Percentiles rank a stretch among this genome's conserved stretches.
These are phyloP conservation scores for Diplotaxis tenuifolia DNA, from an alignment of 345 rosid genomes.

Conservation along the genomic window DNA sequence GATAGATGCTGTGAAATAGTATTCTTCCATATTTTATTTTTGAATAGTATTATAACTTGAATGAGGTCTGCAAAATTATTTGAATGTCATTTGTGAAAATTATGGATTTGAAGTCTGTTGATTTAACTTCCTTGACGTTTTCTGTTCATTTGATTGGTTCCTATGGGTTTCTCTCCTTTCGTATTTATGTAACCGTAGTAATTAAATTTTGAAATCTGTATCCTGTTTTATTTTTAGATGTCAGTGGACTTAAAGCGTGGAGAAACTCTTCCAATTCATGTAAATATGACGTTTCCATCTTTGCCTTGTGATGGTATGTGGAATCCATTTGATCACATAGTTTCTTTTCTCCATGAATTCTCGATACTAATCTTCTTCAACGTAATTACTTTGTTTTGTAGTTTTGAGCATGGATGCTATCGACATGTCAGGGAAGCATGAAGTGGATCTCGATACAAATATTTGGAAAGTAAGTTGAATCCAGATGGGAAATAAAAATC, in stretches of 20 bases:
- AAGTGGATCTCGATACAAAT: slow-evolving; percentile 97
- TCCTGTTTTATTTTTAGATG: slow-evolving; percentile 60
- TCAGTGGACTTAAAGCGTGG: slow-evolving; percentile 97
- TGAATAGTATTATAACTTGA: not conserved
- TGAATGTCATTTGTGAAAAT: not conserved
- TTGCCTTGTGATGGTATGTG: slow-evolving; percentile 85
- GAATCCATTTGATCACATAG: slow-evolving; percentile 7
- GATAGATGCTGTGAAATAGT: not conserved
- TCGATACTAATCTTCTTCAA: not conserved
- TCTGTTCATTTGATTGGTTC: not conserved
- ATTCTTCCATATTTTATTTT: not conserved
- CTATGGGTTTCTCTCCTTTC: not conserved
- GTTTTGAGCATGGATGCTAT: slow-evolving; percentile 98
- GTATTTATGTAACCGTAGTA: not conserved
- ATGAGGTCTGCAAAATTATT: not conserved
- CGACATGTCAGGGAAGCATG: slow-evolving; percentile 99
- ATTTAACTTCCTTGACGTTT: not conserved
- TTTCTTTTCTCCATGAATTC: not conserved
- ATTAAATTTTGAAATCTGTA: not conserved
- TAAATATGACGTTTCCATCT: slow-evolving; percentile 88
- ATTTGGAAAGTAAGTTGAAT: slow-evolving; percentile 82
- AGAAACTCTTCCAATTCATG: slow-evolving; percentile 86
- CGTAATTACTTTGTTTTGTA: slow-evolving; percentile 37
- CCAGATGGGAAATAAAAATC: slow-evolving; percentile 5
- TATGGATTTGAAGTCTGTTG: not conserved